Evolutionary conservation across 2,329 filamentous ascomycete species (phyloP).

Genomic region (Hypoxylon sp.): DNA sequence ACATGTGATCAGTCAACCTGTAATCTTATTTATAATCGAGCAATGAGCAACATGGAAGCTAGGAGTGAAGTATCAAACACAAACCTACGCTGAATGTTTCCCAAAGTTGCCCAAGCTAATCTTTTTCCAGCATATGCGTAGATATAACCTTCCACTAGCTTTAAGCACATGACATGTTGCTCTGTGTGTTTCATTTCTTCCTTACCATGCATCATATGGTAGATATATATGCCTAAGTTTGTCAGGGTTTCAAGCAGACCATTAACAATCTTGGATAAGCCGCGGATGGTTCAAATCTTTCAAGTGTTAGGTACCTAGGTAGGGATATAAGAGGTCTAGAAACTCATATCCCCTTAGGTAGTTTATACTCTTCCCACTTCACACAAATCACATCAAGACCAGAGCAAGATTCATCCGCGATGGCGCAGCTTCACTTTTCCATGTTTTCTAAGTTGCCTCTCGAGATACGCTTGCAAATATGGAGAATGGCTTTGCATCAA

Average conservation of each 20-base stretch:
- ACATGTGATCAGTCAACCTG: constrained; percentile 14
- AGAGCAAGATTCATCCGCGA: constrained; percentile 10
- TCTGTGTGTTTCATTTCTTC: not conserved
- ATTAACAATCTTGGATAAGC: not conserved
- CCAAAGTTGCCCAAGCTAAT: not conserved
- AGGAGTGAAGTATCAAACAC: constrained; percentile 3
- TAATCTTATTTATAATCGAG: not conserved
- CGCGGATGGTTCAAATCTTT: no score
- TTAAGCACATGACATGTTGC: not conserved
- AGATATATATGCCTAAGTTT: not conserved
- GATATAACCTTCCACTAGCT: no score
- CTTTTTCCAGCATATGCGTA: no score
- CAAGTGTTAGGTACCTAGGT: no score
- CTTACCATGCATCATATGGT: not conserved
- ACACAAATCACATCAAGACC: constrained; percentile 4
- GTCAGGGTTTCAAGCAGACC: not conserved
- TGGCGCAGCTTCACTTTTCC: constrained; percentile 18
- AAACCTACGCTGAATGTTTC: not conserved
- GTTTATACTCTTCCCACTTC: not conserved
- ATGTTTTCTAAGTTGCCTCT: constrained; percentile 19
- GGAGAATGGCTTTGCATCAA: constrained; percentile 7
- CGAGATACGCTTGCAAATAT: constrained; percentile 25
- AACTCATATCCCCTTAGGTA: not conserved
- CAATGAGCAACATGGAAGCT: not conserved
- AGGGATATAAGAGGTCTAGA: not conserved